Base-by-base conservation (phyloP, 257 asterid species). In the Solanum sejunctum region DNA sequence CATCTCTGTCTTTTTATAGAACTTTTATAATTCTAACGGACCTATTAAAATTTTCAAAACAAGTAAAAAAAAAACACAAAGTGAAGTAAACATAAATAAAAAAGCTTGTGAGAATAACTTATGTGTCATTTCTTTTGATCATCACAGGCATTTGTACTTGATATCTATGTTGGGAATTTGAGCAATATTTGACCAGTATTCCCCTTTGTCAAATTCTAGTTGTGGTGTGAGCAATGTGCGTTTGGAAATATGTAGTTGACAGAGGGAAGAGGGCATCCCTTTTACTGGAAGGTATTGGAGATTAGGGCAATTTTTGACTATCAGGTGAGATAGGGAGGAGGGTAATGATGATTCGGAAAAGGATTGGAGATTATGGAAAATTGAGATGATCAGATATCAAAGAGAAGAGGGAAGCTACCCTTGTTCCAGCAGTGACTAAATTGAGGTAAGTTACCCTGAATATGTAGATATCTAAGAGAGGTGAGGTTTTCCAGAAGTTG, bases 181-280 rank as follows among this genome's bases (percentile, higher is more conserved):
- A 49, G 71, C 52, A 52, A 85, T 70, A 1, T 64, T 6, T 47
- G 61, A 5, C 87, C 87, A 80, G 60, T 80, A 56, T 13, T 55
- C 18, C 1, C 82, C 73, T 73, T 49, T 17, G 54, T 85, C 23
- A 47, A 39, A 12, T 54, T 52, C 18, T 54, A 80, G 63, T 2
- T 10, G 51, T 66, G 41, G 82, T 20, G 0, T 15, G 13, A 85
- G 51, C 58, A 51, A 11, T n/a, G 87, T 85, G 18, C 57, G 80
- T 0, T 0, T 0, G 2, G 0, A 0, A 15, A 52, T 58, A 1
- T 0, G 0, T 3, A 85, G 49, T 18, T 1, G 0, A 61, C 81
- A 49, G 67, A 64, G 32, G 58, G 87, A 85, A 52, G 73, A 7
- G 15, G 64, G 85, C 8, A 66, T 78, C 18, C 82, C 63, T 20